Evolutionary conservation across 208 protist genomes (phyloP).

Genomic region (Acanthamoeba lugdunensis): DNA sequence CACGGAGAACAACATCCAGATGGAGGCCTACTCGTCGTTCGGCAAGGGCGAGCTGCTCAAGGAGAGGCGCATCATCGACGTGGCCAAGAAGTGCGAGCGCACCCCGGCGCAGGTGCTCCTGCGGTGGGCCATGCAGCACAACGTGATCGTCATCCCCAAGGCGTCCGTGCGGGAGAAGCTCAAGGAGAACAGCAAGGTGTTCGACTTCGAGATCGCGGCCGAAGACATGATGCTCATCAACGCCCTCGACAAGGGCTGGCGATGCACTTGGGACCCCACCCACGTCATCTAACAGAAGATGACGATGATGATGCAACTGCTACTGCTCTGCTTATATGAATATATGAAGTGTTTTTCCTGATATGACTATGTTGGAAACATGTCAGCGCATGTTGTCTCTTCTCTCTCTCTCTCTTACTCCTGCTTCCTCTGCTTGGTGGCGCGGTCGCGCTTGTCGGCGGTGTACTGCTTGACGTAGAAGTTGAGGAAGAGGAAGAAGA

Average conservation of each 20-base stretch:
- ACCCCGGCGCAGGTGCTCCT: conserved; percentile 77
- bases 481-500: conserved; percentile 44
- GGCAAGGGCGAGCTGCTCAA: conserved; percentile 48
- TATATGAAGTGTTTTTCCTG: too few species aligned
- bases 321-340: neutral
- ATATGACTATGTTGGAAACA: too few species aligned
- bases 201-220: conserved; percentile 65
- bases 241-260: conserved; percentile 61
- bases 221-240: conserved; percentile 37
- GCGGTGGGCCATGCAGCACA: conserved; percentile 76
- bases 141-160: conserved; percentile 73
- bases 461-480: conserved; percentile 34
- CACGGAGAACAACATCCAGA: conserved; percentile 59
- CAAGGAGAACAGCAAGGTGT: conserved; percentile 63
- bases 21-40: conserved; percentile 63
- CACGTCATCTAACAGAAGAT: conserved; percentile 2
- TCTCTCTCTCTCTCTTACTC: too few species aligned
- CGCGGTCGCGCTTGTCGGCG: neutral
- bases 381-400: too few species aligned
- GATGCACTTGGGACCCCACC: conserved; percentile 50
- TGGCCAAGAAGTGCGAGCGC: conserved; percentile 6
- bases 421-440: conserved; percentile 14
- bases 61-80: conserved; percentile 45
- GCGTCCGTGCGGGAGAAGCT: conserved; percentile 34
- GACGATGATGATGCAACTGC: too few species aligned